These are phyloP conservation scores for Polytrichum formosum DNA, from an alignment of 225 moss, liverwort and hornwort species.

Conservation along the genomic window DNA sequence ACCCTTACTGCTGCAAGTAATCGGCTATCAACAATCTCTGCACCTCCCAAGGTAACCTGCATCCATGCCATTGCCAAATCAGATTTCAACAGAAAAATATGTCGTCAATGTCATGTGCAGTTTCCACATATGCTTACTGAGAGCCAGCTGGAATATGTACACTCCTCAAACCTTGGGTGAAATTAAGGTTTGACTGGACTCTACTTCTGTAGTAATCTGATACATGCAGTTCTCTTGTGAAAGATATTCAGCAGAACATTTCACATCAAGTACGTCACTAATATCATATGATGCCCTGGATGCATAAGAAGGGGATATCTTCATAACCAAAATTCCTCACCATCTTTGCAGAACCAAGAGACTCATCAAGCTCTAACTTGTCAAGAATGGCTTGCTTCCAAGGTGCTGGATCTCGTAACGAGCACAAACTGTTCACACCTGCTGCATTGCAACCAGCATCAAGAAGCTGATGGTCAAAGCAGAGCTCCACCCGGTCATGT, in stretches of 20 bases:
- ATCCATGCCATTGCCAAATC: constrained; percentile 1
- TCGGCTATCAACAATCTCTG: constrained; percentile 60
- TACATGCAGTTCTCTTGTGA: too few relatives aligned
- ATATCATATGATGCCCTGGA: background rate
- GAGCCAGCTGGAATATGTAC: too few relatives aligned
- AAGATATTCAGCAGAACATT: background rate
- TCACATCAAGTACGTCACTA: too few relatives aligned
- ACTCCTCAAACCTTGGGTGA: background rate
- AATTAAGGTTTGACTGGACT: background rate
- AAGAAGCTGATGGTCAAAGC: constrained; percentile 45
- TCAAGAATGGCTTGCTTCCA: constrained; percentile 61
- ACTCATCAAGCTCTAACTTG: constrained; percentile 36
- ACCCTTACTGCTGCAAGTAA: constrained; percentile 62
- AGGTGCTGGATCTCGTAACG: constrained; percentile 43
- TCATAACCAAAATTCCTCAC: constrained; percentile 12
- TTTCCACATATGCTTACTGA: too few relatives aligned
- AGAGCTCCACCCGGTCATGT: constrained; percentile 55
- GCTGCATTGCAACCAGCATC: constrained; percentile 52
- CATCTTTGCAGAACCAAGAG: constrained; percentile 42
- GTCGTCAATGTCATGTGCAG: background rate
- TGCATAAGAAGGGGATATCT: background rate
- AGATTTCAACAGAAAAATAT: too few relatives aligned
- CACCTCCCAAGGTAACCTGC: constrained; percentile 57
- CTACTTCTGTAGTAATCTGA: too few relatives aligned
- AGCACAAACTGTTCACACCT: constrained; percentile 25